Evolutionary conservation across 1,139 yeast genomes (phyloP).

Genomic region (Hyphopichia khmerensis): DNA sequence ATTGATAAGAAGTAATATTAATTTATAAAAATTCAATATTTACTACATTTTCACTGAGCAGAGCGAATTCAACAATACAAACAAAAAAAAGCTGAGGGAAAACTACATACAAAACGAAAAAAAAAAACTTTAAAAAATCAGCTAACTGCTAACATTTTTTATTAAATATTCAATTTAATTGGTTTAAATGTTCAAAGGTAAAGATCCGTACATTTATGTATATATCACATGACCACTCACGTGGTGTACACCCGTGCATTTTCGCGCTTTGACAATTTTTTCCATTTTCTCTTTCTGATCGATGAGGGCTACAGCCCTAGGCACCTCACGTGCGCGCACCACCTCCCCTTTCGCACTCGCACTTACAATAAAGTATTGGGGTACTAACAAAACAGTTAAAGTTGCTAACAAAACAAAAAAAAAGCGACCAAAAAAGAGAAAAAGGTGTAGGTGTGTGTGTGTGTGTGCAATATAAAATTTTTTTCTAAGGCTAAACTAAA

Average conservation of each 20-base stretch:
- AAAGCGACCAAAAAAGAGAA: neutral
- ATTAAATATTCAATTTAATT: slow-evolving; percentile 4
- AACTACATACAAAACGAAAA: slow-evolving; percentile 1
- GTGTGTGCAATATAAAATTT: too few species aligned
- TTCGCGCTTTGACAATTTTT: too few species aligned
- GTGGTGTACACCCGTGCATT: neutral
- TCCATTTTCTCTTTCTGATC: too few species aligned
- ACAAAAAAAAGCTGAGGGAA: slow-evolving; percentile 3
- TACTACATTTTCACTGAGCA: neutral
- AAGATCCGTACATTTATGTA: slow-evolving; percentile 3
- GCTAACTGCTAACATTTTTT: too few species aligned
- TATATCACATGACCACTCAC: neutral
- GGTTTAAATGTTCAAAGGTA: neutral
- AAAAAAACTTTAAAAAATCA: too few species aligned
- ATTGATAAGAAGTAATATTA: neutral
- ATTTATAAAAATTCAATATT: neutral
- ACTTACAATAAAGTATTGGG: too few species aligned
- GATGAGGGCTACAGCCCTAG: slow-evolving; percentile 2
- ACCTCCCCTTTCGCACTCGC: too few species aligned
- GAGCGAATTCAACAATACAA: neutral
- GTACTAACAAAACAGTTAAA: too few species aligned
- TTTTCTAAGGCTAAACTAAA: neutral
- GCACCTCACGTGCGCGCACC: neutral
- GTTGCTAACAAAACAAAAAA: slow-evolving; percentile 1
- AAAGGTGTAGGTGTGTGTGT: too few species aligned